Percentiles rank a stretch among this genome's conserved stretches.
Evolutionary conservation across 495 filamentous ascomycete species (phyloP).

Genomic region (Cenococcum geophilum): DNA sequence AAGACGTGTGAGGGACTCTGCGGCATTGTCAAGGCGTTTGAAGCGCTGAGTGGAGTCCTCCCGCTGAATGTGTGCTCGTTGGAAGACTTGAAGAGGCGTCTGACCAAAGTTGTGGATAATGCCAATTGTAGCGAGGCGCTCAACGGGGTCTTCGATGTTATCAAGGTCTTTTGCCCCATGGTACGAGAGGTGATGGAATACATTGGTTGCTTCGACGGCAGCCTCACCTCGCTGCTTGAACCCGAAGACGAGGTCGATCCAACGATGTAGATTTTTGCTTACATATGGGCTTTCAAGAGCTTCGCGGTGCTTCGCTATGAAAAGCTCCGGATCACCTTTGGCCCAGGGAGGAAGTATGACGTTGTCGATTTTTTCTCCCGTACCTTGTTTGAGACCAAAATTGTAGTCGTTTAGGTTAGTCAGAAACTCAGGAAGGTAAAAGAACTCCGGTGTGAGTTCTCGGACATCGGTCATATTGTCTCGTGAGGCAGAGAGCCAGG

Average conservation of each 20-base stretch:
- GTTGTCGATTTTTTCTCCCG: slow-evolving; percentile 68
- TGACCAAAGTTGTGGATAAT: slow-evolving; percentile 99
- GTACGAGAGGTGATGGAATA: slow-evolving; percentile 94
- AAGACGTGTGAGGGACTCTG: slow-evolving; percentile 69
- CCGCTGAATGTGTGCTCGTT: slow-evolving; percentile 63
- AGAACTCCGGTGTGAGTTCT: slow-evolving; percentile 94
- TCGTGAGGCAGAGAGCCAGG: slow-evolving; percentile 83
- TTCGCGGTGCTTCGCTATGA: slow-evolving; percentile 89
- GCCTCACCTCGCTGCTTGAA: slow-evolving; percentile 92
- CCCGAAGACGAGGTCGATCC: slow-evolving; percentile 96
- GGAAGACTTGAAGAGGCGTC: slow-evolving; percentile 91
- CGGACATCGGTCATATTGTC: slow-evolving; percentile 90
- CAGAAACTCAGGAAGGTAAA: slow-evolving; percentile 90
- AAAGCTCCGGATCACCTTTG: slow-evolving; percentile 92
- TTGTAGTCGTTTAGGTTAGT: slow-evolving; percentile 89
- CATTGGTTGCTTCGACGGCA: slow-evolving; percentile 83
- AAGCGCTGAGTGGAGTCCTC: slow-evolving; percentile 58
- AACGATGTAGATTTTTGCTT: slow-evolving; percentile 80
- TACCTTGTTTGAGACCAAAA: slow-evolving; percentile 79
- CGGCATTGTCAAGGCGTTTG: slow-evolving; percentile 68
- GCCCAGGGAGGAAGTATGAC: slow-evolving; percentile 92
- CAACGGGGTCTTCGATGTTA: slow-evolving; percentile 78
- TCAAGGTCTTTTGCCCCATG: slow-evolving; percentile 90
- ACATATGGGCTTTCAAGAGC: slow-evolving; percentile 93
- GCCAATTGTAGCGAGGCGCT: slow-evolving; percentile 77